Evolutionary conservation across 331 rosid genomes (phyloP).

Genomic region (Phaseolus coccineus): DNA sequence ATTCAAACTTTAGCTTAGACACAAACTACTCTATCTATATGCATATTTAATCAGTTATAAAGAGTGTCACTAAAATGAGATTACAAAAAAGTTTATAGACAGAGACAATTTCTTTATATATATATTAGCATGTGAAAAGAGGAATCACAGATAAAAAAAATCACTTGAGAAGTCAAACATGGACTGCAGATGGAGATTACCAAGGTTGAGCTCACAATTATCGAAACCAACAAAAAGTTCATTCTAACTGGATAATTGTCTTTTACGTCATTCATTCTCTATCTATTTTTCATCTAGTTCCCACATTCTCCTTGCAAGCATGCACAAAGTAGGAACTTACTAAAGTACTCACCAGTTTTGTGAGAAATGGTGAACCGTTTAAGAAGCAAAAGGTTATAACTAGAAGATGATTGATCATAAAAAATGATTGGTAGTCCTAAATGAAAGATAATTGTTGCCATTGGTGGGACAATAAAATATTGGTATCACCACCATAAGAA

Average conservation of each 20-base stretch:
- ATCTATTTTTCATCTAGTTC: not conserved
- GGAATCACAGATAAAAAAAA: not conserved
- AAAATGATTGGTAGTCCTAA: not conserved
- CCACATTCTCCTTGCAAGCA: not conserved
- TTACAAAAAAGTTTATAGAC: not conserved
- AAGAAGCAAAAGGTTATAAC: not conserved
- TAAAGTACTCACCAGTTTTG: not conserved
- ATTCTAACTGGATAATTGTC: constrained; percentile 8
- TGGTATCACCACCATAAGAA: constrained; percentile 8
- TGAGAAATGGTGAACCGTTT: not conserved
- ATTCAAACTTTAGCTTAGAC: constrained; percentile 35
- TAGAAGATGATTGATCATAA: constrained; percentile 5
- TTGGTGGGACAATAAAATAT: not conserved
- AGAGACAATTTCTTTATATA: not conserved
- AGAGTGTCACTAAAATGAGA: not conserved
- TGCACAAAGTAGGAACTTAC: not conserved
- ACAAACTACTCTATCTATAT: not conserved
- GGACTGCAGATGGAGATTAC: not conserved
- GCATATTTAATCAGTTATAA: not conserved
- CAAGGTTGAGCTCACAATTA: not conserved
- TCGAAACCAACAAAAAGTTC: constrained; percentile 7
- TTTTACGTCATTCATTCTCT: constrained; percentile 16
- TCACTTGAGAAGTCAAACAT: constrained; percentile 7
- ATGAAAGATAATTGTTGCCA: not conserved
- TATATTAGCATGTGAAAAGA: constrained; percentile 18